phyloP scores from a whole-genome alignment of 345 rosid genomes.

The Excoecaria agallocha region DNA sequence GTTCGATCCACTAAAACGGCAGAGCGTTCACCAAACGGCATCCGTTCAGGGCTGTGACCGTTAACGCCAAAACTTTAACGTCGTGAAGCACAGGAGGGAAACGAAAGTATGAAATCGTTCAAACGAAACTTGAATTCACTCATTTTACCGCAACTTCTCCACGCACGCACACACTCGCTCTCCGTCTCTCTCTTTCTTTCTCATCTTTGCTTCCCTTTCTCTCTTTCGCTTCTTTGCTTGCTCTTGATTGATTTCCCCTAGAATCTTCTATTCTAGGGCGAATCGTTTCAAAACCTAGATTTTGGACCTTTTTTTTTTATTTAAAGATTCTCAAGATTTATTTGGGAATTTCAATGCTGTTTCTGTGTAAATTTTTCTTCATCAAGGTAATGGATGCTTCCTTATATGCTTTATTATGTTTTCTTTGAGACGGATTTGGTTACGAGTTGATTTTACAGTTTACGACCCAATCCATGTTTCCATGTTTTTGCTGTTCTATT shows the following conservation, averaged over 20 bases:
- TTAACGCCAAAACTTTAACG: slow-evolving; percentile 12
- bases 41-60: not conserved
- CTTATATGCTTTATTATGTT: not conserved
- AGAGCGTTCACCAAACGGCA: not conserved
- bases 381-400: slow-evolving; percentile 1
- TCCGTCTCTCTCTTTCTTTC: not conserved
- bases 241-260: slow-evolving; percentile 12
- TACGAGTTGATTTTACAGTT: not conserved
- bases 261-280: slow-evolving; percentile 9
- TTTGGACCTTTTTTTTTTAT: not conserved
- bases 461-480: not conserved
- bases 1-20: too few species aligned
- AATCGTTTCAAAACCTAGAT: slow-evolving; percentile 20
- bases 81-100: slow-evolving; percentile 49
- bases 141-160: slow-evolving; percentile 23
- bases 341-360: slow-evolving; percentile 1
- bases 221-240: slow-evolving; percentile 2
- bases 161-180: too few species aligned
- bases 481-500: not conserved
- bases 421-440: not conserved
- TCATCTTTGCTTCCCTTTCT: not conserved
- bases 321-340: not conserved
- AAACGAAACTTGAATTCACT: slow-evolving; percentile 23
- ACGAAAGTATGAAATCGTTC: slow-evolving; percentile 27
- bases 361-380: slow-evolving; percentile 3